Conservation (phyloP, 176 grass and related monocot genomes). For the Oryza meyeriana region DNA sequence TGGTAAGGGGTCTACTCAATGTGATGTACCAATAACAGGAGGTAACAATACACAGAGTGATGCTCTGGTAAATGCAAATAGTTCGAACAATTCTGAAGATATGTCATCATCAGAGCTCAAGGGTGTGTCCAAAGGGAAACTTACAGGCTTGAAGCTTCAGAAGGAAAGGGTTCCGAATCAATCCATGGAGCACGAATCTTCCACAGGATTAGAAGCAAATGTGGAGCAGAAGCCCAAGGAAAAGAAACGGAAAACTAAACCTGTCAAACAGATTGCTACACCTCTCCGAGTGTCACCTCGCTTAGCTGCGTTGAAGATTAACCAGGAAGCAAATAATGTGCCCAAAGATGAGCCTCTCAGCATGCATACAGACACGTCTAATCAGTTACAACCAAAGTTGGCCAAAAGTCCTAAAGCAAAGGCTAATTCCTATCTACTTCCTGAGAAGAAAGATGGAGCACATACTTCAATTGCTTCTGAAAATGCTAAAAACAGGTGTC, state of each 20-base stretch:
- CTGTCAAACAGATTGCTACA: conserved; percentile 21
- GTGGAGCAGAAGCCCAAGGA: conserved; percentile 25
- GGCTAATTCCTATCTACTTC: conserved; percentile 17
- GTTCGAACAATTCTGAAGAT: conserved; percentile 11
- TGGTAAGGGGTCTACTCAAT: not conserved
- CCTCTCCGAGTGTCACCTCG: conserved; percentile 54
- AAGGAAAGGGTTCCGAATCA: not conserved
- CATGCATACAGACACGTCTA: not conserved
- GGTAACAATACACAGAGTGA: not conserved
- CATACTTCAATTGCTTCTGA: conserved; percentile 7
- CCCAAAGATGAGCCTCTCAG: not conserved
- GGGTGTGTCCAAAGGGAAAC: conserved; percentile 7
- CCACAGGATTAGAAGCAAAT: conserved; percentile 22
- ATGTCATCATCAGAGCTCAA: not conserved
- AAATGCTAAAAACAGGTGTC: conserved; percentile 19
- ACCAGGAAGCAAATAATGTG: conserved; percentile 19
- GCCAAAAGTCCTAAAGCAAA: conserved; percentile 16
- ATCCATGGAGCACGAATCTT: conserved; percentile 23
- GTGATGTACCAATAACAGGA: not conserved
- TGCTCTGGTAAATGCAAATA: not conserved
- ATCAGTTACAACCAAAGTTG: conserved; percentile 22
- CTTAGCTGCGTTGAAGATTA: conserved; percentile 51
- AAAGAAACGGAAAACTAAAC: conserved; percentile 39
- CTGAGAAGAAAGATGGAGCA: conserved; percentile 39
- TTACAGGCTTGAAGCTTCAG: conserved; percentile 26